phyloP scores from a whole-genome alignment of 1,284 basidiomycete genomes.

The Cerioporus squamosus region DNA sequence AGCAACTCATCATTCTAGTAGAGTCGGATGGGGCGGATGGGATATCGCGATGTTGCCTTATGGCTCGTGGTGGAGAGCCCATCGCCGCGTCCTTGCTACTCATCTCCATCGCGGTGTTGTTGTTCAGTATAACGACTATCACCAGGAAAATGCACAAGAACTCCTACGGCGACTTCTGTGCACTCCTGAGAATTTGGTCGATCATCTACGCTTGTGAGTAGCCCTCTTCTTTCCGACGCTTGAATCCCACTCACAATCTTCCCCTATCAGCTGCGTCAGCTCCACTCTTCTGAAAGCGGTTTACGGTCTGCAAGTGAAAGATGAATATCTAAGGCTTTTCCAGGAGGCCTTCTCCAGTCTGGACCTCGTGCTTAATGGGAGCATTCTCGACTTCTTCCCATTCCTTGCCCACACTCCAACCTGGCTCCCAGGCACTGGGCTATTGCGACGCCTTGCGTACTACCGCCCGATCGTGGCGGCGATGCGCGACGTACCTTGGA shows the following conservation, averaged over 20 bases:
- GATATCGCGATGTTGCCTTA: neutral
- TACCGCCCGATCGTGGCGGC: neutral
- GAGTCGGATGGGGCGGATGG: neutral
- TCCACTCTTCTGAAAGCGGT: conserved; percentile 15
- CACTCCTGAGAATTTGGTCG: neutral
- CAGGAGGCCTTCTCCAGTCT: conserved; percentile 9
- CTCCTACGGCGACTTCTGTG: neutral
- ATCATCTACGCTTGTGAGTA: neutral
- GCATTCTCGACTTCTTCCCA: conserved; percentile 22
- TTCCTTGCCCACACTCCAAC: conserved; percentile 22
- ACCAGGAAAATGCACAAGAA: neutral
- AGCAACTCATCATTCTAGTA: neutral
- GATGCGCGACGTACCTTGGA: conserved; percentile 4
- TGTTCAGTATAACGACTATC: neutral
- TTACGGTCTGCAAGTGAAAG: conserved; percentile 18
- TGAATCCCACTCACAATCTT: no score
- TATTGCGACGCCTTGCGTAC: conserved; percentile 5
- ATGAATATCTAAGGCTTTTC: conserved; percentile 11
- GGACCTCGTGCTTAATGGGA: conserved; percentile 4
- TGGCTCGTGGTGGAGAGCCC: neutral
- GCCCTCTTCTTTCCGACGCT: no score
- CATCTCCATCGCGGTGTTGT: conserved; percentile 8
- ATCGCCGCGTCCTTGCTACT: conserved; percentile 1
- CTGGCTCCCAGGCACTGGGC: conserved; percentile 29
- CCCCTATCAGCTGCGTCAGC: conserved; percentile 5